Percentiles rank a stretch among this genome's conserved stretches.
These are phyloP conservation scores for Dicorynia guianensis DNA, from an alignment of 306 rosid species.

Conservation along the genomic window DNA sequence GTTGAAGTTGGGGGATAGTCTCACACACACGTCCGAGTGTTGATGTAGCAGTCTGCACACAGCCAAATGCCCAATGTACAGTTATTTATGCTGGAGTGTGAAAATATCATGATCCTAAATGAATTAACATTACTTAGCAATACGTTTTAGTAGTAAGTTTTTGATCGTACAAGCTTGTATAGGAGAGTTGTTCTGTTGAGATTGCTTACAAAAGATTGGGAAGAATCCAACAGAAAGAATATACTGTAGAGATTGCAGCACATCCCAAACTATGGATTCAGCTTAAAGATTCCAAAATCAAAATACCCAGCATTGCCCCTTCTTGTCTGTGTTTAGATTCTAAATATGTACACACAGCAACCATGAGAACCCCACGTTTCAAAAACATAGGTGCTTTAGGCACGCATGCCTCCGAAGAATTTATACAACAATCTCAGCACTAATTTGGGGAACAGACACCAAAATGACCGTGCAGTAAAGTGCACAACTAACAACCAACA, in stretches of 20 bases:
- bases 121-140: too few relatives aligned
- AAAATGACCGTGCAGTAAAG: background rate
- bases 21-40: too few relatives aligned
- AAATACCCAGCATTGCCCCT: background rate
- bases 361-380: background rate
- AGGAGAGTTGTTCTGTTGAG: too few relatives aligned
- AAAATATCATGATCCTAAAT: too few relatives aligned
- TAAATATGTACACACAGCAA: background rate
- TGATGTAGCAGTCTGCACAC: too few relatives aligned
- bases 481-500: background rate
- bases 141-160: too few relatives aligned
- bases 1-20: too few relatives aligned
- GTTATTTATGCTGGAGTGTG: too few relatives aligned
- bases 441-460: background rate
- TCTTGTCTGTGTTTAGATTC: background rate
- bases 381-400: background rate
- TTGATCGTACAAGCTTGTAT: too few relatives aligned
- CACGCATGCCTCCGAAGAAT: background rate
- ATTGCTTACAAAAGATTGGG: too few relatives aligned
- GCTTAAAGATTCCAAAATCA: background rate
- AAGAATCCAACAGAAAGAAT: too few relatives aligned
- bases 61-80: too few relatives aligned
- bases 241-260: background rate
- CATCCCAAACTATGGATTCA: background rate
- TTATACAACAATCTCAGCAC: background rate